phyloP scores from a whole-genome alignment of 768 basidiomycete genomes.

The Candolleomyces aberdarensis region DNA sequence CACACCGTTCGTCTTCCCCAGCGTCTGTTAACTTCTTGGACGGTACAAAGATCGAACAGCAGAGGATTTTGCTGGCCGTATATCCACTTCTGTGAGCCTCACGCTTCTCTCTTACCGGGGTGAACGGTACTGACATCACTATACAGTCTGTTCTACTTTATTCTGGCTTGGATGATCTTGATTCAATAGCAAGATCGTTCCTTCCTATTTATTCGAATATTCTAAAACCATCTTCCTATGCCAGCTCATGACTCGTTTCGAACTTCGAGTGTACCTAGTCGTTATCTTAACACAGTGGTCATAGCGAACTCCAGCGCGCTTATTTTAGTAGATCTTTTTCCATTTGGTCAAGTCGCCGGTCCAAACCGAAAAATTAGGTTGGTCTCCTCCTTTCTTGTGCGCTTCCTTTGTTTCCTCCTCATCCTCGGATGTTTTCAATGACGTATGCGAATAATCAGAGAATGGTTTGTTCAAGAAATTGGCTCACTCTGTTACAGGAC shows the following conservation, averaged over 20 bases:
- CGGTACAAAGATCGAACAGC: constrained; percentile 90
- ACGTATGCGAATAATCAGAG: too few relatives aligned
- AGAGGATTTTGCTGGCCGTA: constrained; percentile 87
- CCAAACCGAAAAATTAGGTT: too few relatives aligned
- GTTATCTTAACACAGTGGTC: not conserved
- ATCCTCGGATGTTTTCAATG: too few relatives aligned
- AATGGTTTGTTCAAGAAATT: too few relatives aligned
- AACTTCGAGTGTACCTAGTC: not conserved
- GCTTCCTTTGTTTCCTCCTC: too few relatives aligned
- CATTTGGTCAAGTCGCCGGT: too few relatives aligned
- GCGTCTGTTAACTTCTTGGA: constrained; percentile 95
- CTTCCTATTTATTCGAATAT: not conserved
- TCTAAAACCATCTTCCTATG: not conserved
- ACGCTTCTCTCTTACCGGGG: constrained; percentile 5
- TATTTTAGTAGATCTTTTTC: too few relatives aligned
- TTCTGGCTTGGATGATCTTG: constrained; percentile 95
- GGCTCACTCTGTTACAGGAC: too few relatives aligned
- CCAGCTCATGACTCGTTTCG: too few relatives aligned
- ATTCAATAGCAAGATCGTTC: constrained; percentile 56
- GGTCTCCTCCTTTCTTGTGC: too few relatives aligned
- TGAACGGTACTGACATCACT: not conserved
- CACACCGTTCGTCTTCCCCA: constrained; percentile 25
- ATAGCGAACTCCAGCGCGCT: not conserved
- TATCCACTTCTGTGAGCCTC: constrained; percentile 85
- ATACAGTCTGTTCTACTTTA: constrained; percentile 84